A percentile compares a stretch with the other conserved stretches of the same genome.
Evolutionary conservation across 2,329 filamentous ascomycete genomes (phyloP).

Genomic region (Aspergillus ochraceus): DNA sequence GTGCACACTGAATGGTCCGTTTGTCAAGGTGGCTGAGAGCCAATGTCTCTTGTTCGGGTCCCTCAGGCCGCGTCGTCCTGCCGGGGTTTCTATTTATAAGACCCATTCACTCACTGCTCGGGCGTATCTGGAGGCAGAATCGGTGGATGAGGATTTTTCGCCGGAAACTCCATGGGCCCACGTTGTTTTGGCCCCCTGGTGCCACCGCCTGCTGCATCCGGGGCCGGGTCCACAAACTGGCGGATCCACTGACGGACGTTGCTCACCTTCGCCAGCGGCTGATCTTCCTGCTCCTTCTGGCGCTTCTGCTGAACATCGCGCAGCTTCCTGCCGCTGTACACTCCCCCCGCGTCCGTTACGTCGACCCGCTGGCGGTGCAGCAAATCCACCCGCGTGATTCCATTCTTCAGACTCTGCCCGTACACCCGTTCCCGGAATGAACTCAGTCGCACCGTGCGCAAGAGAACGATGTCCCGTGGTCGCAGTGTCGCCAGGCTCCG

Average conservation of each 20-base stretch:
- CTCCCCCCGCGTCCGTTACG: slow-evolving; percentile 54
- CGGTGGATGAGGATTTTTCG: background rate
- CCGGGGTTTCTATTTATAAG: slow-evolving; percentile 19
- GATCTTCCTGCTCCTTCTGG: slow-evolving; percentile 33
- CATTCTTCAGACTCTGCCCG: slow-evolving; percentile 74
- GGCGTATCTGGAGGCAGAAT: slow-evolving; percentile 19
- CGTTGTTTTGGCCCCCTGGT: slow-evolving; percentile 3
- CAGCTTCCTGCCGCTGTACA: slow-evolving; percentile 58
- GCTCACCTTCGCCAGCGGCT: slow-evolving; percentile 63
- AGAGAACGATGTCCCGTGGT: slow-evolving; percentile 72
- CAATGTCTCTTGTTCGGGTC: background rate
- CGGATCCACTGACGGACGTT: slow-evolving; percentile 74
- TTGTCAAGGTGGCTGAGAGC: too few relatives aligned
- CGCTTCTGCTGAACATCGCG: slow-evolving; percentile 14
- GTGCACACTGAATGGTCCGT: too few relatives aligned
- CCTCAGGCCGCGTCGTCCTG: background rate
- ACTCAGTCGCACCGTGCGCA: slow-evolving; percentile 76
- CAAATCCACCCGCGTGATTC: slow-evolving; percentile 68
- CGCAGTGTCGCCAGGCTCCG: slow-evolving; percentile 53
- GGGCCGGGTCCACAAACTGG: slow-evolving; percentile 60
- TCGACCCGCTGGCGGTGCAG: slow-evolving; percentile 60
- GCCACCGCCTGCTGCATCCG: slow-evolving; percentile 32
- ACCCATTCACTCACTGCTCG: slow-evolving; percentile 1
- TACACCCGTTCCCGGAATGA: slow-evolving; percentile 77
- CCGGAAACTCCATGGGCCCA: background rate